Evolutionary conservation across 1,139 yeast genomes (phyloP).

Genomic region (Yamadazyma siamensis): DNA sequence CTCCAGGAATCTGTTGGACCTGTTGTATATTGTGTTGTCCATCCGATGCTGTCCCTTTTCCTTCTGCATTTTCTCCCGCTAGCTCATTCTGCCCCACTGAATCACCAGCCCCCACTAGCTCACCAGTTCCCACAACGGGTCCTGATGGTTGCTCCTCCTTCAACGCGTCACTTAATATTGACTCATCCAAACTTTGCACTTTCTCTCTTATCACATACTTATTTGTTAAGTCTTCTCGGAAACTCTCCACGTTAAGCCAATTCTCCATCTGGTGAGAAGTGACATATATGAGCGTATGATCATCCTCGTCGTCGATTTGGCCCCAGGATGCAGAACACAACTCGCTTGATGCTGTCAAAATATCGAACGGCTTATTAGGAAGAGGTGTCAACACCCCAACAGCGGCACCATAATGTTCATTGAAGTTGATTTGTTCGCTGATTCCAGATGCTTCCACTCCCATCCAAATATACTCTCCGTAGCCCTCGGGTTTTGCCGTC

Average conservation of each 20-base stretch:
- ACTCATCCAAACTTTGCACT: too few species aligned
- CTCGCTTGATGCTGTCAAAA: constrained; percentile 24
- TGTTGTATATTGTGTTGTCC: too few species aligned
- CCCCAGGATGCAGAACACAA: constrained; percentile 41
- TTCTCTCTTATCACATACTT: constrained; percentile 2
- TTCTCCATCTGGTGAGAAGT: constrained; percentile 37
- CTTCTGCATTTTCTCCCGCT: not conserved
- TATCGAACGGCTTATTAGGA: constrained; percentile 17
- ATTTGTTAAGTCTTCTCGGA: constrained; percentile 10
- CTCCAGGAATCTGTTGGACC: too few species aligned
- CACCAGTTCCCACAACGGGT: too few species aligned
- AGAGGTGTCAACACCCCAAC: constrained; percentile 34
- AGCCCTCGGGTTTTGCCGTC: constrained; percentile 11
- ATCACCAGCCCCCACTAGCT: too few species aligned
- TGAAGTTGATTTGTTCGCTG: constrained; percentile 20
- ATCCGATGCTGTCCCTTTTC: not conserved
- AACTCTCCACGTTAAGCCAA: constrained; percentile 11
- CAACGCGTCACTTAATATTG: too few species aligned
- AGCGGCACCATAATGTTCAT: constrained; percentile 24
- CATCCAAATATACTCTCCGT: constrained; percentile 31
- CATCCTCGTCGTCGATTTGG: constrained; percentile 26
- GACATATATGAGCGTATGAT: constrained; percentile 23
- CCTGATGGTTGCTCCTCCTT: too few species aligned
- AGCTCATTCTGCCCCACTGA: too few species aligned
- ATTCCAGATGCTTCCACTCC: constrained; percentile 33